Evolutionary conservation across 352 stramenopile species (phyloP), one percentile per base, ranked within the genome.

Genomic region (Phytophthora sojae): DNA sequence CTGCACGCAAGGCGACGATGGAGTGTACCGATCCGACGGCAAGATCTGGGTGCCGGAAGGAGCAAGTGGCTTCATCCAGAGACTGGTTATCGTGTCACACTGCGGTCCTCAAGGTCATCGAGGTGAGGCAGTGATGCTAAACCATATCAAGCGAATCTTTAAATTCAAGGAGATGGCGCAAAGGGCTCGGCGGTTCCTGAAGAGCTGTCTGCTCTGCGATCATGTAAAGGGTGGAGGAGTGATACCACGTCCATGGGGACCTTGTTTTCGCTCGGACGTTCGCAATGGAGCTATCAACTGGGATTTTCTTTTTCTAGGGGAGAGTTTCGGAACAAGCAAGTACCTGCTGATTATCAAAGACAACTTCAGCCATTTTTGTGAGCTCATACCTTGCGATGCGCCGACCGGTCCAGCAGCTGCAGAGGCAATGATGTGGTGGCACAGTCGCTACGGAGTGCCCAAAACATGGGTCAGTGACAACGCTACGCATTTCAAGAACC

Each of bases 311-410:
- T 37, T 37, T 9, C 6, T 37, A 37, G 2, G 30, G 6, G 30
- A 37, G 6, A 37, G 30, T 37, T 37, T 37, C 39, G 49, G 55
- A 1, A 30, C 53, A 3, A 52, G 26, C 29, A 64, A 64, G 6
- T 59, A 69, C 12, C 19, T 71, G 1, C n/a, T 61, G 8, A 44
- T 67, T 19, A 30, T 69, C 1, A 57, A 70, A 7, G 54, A 63
- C 51, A 67, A 67, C 15, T 67, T 54, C 25, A 69, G 53, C 15
- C 62, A 69, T 26, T 63, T 59, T 39, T 67, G 61, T 9, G 45
- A 69, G 14, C 23, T 58, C 29, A 15, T 67, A n/a, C n/a, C 51
- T 11, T 67, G 61, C 9, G 61, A 67, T 23, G 35, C 25, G 0
- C 49, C 60, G 5, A 67, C 60, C 3, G 58, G 60, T 15, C 19